These are phyloP conservation scores for Rutidosis leptorrhynchoides DNA, from an alignment of 129 eudicot species.

Conservation along the genomic window DNA sequence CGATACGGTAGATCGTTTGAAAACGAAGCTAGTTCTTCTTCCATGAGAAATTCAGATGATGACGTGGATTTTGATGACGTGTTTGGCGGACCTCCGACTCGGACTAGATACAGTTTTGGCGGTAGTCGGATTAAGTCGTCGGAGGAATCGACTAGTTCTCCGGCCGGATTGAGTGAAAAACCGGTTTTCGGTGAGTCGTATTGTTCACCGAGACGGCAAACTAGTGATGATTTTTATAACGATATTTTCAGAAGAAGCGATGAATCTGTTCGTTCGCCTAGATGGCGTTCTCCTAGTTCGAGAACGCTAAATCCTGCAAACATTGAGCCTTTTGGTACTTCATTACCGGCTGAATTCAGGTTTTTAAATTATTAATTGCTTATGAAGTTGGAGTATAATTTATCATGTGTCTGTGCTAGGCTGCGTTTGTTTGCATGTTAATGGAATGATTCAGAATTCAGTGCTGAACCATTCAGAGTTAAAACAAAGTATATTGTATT, in stretches of 20 bases:
- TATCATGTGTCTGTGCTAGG: background rate
- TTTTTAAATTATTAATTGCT: conserved; percentile 3
- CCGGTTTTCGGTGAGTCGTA: conserved; percentile 78
- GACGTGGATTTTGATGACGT: conserved; percentile 92
- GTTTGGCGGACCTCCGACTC: conserved; percentile 95
- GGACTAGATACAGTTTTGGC: conserved; percentile 49
- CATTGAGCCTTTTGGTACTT: conserved; percentile 39
- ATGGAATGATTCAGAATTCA: too few relatives aligned
- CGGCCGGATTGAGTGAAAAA: conserved; percentile 42
- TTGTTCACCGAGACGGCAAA: conserved; percentile 34
- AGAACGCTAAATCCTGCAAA: conserved; percentile 35
- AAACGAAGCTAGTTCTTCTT: conserved; percentile 35
- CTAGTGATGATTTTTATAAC: conserved; percentile 59
- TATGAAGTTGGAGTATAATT: background rate
- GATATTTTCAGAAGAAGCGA: conserved; percentile 71
- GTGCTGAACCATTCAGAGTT: too few relatives aligned
- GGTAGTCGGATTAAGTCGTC: conserved; percentile 34
- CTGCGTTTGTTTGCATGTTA: too few relatives aligned
- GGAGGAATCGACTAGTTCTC: conserved; percentile 34
- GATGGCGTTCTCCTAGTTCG: conserved; percentile 47
- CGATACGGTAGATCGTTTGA: conserved; percentile 36
- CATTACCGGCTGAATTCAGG: conserved; percentile 65
- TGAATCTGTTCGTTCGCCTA: conserved; percentile 49
- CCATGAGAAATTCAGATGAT: conserved; percentile 21
- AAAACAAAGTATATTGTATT: too few relatives aligned